A percentile compares a stretch with the other conserved stretches of the same genome.
Conservation (phyloP, 2,329 filamentous ascomycete species). For the Fusarium sp. region DNA sequence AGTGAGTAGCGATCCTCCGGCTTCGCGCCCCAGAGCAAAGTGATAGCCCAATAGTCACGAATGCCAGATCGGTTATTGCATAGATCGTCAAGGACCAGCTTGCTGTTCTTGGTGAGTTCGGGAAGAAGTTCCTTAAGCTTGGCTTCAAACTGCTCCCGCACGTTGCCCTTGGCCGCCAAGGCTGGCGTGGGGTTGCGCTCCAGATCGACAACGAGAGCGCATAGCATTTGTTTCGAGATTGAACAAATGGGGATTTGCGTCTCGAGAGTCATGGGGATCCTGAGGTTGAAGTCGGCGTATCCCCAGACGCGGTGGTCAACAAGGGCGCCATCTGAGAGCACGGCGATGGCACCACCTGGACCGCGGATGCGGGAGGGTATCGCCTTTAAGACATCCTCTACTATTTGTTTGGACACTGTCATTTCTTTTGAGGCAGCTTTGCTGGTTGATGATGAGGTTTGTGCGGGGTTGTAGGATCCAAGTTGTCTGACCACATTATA, state of each 20-base stretch:
- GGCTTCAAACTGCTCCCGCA: constrained; percentile 24
- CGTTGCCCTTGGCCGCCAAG: constrained; percentile 21
- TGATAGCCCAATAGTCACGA: constrained; percentile 38
- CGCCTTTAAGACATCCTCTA: constrained; percentile 19
- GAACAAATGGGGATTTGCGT: constrained; percentile 37
- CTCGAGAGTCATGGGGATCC: constrained; percentile 35
- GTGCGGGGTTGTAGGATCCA: constrained; percentile 27
- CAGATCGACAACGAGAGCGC: constrained; percentile 31
- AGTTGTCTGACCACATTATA: constrained; percentile 10
- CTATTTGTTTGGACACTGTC: constrained; percentile 28
- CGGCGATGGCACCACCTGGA: constrained; percentile 34
- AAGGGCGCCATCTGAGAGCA: constrained; percentile 30
- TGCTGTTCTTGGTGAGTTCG: constrained; percentile 15
- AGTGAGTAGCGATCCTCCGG: constrained; percentile 33
- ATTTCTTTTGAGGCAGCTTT: neutral
- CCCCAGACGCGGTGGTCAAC: constrained; percentile 31
- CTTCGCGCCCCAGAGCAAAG: constrained; percentile 32
- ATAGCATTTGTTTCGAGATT: constrained; percentile 39
- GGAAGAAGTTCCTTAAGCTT: constrained; percentile 28
- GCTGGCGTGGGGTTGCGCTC: constrained; percentile 25
- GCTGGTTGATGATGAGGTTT: neutral
- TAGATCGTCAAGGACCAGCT: constrained; percentile 24
- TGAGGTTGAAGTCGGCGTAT: constrained; percentile 35
- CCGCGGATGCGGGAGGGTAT: constrained; percentile 34
- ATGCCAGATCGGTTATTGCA: constrained; percentile 38